phyloP scores from a whole-genome alignment of 2,329 filamentous ascomycete genomes.

The Penicillium corylophilum region DNA sequence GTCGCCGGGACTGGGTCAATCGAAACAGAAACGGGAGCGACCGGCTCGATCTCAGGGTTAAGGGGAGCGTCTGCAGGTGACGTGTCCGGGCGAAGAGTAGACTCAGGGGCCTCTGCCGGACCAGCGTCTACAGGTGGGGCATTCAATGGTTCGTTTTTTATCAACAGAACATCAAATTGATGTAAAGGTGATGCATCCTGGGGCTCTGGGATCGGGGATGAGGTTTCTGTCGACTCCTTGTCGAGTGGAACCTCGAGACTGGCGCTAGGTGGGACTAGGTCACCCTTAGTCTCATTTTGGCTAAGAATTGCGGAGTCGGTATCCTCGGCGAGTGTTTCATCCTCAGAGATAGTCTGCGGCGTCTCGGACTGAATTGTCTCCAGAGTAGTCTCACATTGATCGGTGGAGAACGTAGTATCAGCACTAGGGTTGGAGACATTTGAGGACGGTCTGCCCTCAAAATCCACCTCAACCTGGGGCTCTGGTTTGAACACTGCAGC shows the following conservation, averaged over 20 bases:
- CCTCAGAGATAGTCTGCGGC: constrained; percentile 18
- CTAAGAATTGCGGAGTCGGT: constrained; percentile 24
- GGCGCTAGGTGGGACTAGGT: constrained; percentile 33
- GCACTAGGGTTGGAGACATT: constrained; percentile 15
- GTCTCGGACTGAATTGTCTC: constrained; percentile 17
- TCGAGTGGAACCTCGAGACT: constrained; percentile 29
- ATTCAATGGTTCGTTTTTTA: constrained; percentile 19
- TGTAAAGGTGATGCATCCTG: constrained; percentile 25
- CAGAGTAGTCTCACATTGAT: constrained; percentile 8
- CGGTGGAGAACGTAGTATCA: constrained; percentile 12
- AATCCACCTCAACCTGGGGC: constrained; percentile 23
- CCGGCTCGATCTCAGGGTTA: constrained; percentile 16
- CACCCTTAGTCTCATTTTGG: constrained; percentile 27
- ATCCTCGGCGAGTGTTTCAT: constrained; percentile 27
- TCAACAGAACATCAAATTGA: constrained; percentile 15
- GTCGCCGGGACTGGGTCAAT: constrained; percentile 21
- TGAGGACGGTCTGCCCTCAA: constrained; percentile 16
- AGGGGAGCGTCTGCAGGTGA: constrained; percentile 16
- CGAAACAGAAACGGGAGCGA: constrained; percentile 19
- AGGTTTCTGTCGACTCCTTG: constrained; percentile 24
- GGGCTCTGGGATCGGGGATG: constrained; percentile 24
- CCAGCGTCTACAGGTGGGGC: constrained; percentile 9
- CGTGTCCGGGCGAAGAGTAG: constrained; percentile 17
- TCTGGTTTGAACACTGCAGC: constrained; percentile 22
- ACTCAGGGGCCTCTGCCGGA: constrained; percentile 16